Evolutionary conservation across 176 grass and related monocot genomes (phyloP), one percentile per base, ranked within the genome.

Genomic region (Chrysopogon serrulatus): DNA sequence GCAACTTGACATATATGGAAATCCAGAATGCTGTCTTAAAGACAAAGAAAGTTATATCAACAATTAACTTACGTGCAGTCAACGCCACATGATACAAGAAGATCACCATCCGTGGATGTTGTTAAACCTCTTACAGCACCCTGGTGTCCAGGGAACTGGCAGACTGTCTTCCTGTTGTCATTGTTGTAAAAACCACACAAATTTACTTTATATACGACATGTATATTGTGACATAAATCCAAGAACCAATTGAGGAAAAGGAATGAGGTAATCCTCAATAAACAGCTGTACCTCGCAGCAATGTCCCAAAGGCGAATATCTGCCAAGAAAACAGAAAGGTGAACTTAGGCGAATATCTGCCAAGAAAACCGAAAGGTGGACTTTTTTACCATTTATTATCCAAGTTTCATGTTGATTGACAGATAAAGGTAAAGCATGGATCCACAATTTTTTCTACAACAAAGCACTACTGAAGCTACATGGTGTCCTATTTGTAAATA

Each of bases 301-400:
- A 95, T 90, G 86, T 95, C 96, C 93, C 93, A 95, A 57, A 95
- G 83, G 78, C 89, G 93, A 90, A 98, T 92, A 92, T 98, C 96
- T 98, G 91, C 21, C 24, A 62, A 74, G 68, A 86, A 73, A 84
- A 86, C 42, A 91, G 15, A 72, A 54, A 56, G 33, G 9, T 27
- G 64, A 23, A 17, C n/a, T n/a, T n/a, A 95, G 83, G 78, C 89
- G 93, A 90, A 98, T 92, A 92, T 98, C 96, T 98, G 91, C 21
- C 24, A 62, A 74, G 68, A 86, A 73, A 84, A 86, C 42, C 89
- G 15, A 72, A 54, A 56, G 33, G 9, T 27, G 64, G 21, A 17
- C n/a, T n/a, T n/a, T 43, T 79, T 87, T 53, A 77, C 11, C 37
- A 73, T 65, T 79, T 72, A n/a, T 10, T 4, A 51, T 60, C 28